Base-by-base conservation (phyloP, 305 asterid species). In the Solanum hybrid region DNA sequence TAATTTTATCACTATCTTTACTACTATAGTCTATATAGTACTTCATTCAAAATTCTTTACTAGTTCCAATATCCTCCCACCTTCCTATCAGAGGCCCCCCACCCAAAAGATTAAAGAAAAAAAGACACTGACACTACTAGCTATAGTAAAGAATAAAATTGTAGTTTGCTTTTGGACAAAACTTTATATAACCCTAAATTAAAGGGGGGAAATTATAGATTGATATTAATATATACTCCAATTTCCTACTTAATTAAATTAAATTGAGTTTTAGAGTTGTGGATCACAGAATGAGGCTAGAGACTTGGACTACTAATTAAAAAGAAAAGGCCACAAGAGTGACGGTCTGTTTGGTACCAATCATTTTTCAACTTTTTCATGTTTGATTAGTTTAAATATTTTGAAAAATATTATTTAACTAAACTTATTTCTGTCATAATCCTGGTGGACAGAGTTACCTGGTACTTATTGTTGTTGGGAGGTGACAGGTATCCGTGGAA, bases 21-120 rank as follows among this genome's bases (percentile, higher is more conserved):
- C 76, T 45, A 84, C 41, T 84, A 84, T 84, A 51, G 85, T 79
- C 57, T 79, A 79, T 10, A 22, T 5, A 72, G 31, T 45, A 84
- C 88, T 84, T 84, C 29, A 45, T 45, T 84, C 41, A 82, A 82
- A 82, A 82, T 82, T 39, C 39, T 51, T 84, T 51, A 20, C 75
- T 45, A 45, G 75, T 51, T 57, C 88, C 88, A 84, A 84, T 84
- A 84, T 83, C 70, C 24, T 82, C 72, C 87, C 87, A 14, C 70
- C 68, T 81, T 81, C 87, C 83, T 77, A 77, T 79, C 85, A 79
- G 85, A 34, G 85, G 82, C 14, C 57, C 57, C 51, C 85, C 29
- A 79, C 85, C 29, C 57, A 79, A 79, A 79, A 79, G 51, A 79
- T 79, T 10, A 79, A 79, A 79, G 31, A 22, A 79, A 79, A 33